These are phyloP conservation scores for Somion occarium DNA, from an alignment of 1,284 basidiomycete genomes.

Conservation along the genomic window DNA sequence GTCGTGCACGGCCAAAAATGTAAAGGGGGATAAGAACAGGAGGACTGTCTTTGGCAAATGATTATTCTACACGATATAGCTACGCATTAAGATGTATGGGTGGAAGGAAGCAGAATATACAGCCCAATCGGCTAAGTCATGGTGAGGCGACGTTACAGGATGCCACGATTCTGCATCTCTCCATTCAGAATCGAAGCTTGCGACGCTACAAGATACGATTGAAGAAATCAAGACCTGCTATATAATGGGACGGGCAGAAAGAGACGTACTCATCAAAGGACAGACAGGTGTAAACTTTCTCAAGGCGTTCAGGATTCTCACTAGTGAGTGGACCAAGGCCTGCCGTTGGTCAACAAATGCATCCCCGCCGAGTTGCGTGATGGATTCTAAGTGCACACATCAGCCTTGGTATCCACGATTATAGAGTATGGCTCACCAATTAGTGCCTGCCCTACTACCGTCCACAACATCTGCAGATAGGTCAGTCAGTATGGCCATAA, in stretches of 20 bases:
- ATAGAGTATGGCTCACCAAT: neutral
- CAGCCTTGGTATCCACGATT: too few species aligned
- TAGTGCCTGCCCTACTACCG: neutral
- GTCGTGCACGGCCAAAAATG: neutral
- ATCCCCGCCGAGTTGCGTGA: too few species aligned
- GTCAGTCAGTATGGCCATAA: neutral
- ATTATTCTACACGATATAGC: too few species aligned
- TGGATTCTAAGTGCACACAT: too few species aligned
- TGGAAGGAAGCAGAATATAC: too few species aligned
- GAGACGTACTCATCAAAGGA: conserved; percentile 4
- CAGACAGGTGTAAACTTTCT: neutral
- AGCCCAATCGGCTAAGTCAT: too few species aligned
- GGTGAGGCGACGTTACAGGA: too few species aligned
- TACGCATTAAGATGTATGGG: too few species aligned
- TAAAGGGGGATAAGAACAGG: too few species aligned
- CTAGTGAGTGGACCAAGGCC: neutral
- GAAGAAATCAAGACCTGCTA: neutral
- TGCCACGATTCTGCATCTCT: neutral
- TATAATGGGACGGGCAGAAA: too few species aligned
- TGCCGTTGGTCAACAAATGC: too few species aligned
- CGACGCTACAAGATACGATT: neutral
- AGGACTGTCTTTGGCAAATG: too few species aligned
- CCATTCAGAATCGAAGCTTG: neutral
- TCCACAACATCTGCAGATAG: conserved; percentile 5
- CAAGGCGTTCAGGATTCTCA: conserved; percentile 3